Conservation (phyloP, 108 stramenopile species). For the Skeletonema menzelii region DNA sequence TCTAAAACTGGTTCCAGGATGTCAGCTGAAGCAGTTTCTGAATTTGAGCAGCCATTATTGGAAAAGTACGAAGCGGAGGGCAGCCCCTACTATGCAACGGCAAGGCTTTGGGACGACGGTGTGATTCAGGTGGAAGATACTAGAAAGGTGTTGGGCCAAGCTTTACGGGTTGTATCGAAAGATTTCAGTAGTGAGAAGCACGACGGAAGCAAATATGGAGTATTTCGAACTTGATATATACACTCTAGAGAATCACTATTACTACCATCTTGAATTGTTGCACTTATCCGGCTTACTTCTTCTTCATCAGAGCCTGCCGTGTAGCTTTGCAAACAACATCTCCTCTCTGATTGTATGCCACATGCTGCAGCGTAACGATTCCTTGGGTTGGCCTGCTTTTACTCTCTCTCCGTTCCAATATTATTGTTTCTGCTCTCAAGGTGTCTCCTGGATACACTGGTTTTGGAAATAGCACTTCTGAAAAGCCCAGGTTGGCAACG, state of each 20-base stretch:
- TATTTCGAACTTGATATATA: conserved; percentile 43
- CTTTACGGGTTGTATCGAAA: conserved; percentile 74
- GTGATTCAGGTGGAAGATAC: conserved; percentile 95
- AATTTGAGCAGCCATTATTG: conserved; percentile 67
- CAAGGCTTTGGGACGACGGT: conserved; percentile 98
- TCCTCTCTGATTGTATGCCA: conserved; percentile 49
- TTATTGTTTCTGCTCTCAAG: conserved; percentile 35
- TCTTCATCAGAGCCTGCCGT: conserved; percentile 53
- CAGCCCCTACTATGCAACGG: conserved; percentile 90
- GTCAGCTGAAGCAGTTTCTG: conserved; percentile 71
- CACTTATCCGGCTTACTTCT: not conserved
- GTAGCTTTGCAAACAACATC: conserved; percentile 45
- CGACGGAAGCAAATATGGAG: conserved; percentile 39
- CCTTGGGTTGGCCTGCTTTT: conserved; percentile 48
- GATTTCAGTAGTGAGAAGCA: conserved; percentile 12
- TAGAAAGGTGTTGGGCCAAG: conserved; percentile 83
- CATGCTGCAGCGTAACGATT: conserved; percentile 44
- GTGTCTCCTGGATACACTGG: conserved; percentile 54
- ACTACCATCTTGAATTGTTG: not conserved
- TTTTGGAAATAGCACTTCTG: conserved; percentile 48
- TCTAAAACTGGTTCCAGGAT: conserved; percentile 57
- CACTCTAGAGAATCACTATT: not conserved
- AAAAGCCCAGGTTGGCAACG: conserved; percentile 52
- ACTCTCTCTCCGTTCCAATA: conserved; percentile 44
- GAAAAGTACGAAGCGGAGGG: conserved; percentile 83